Evolutionary conservation across 1,139 yeast genomes (phyloP).

Genomic region (Blastobotrys aristatus): DNA sequence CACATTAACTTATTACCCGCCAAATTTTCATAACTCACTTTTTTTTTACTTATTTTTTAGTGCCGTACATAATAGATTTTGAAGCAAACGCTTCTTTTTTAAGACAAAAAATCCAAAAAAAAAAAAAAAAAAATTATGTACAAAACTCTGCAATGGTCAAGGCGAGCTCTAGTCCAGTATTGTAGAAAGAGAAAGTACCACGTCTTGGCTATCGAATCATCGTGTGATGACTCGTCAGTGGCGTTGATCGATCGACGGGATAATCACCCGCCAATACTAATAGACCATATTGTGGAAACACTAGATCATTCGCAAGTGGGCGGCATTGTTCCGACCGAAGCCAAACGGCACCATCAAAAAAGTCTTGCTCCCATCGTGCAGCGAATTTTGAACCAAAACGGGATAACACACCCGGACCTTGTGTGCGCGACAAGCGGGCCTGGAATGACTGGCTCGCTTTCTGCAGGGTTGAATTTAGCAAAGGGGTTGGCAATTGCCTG

Average conservation of each 20-base stretch:
- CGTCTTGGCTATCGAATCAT: constrained; percentile 83
- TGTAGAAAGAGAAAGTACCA: too few relatives aligned
- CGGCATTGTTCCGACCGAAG: constrained; percentile 86
- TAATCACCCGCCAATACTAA: constrained; percentile 39
- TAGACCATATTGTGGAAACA: constrained; percentile 62
- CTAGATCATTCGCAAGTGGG: constrained; percentile 64
- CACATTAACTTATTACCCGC: too few relatives aligned
- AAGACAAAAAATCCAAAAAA: too few relatives aligned
- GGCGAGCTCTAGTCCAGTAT: too few relatives aligned
- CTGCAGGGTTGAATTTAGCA: constrained; percentile 78
- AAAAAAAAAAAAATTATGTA: too few relatives aligned
- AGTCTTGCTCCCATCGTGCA: constrained; percentile 46
- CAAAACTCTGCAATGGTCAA: too few relatives aligned
- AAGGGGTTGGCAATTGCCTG: constrained; percentile 80
- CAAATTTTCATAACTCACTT: too few relatives aligned
- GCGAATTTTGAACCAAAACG: constrained; percentile 34
- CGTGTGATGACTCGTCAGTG: constrained; percentile 94
- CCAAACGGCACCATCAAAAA: constrained; percentile 71
- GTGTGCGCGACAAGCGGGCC: constrained; percentile 95
- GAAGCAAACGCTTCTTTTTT: too few relatives aligned
- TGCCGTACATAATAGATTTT: too few relatives aligned
- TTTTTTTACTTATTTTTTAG: too few relatives aligned
- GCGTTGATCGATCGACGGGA: constrained; percentile 57
- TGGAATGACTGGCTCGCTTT: constrained; percentile 88
- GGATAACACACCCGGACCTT: constrained; percentile 54